Evolutionary conservation across 169 alveolate species (phyloP).

Genomic region (Cryptosporidium baileyi): DNA sequence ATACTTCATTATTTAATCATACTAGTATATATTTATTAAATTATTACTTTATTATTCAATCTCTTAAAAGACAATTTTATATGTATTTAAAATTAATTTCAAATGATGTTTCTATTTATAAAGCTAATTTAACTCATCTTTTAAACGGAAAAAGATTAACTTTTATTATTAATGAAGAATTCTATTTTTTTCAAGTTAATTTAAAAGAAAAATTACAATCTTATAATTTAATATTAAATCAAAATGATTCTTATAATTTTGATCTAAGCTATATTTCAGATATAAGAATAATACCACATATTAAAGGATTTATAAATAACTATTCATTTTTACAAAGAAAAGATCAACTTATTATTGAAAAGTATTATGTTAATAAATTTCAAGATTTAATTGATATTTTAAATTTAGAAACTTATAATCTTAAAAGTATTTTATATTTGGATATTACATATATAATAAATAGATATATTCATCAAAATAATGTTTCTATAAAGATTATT

Average conservation of each 20-base stretch:
- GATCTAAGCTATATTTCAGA: neutral
- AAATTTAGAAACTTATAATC: neutral
- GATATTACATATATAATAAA: slow-evolving; percentile 10
- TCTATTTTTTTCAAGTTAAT: neutral
- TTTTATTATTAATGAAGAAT: slow-evolving; percentile 19
- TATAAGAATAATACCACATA: neutral
- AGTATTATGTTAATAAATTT: neutral
- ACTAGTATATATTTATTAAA: slow-evolving; percentile 5
- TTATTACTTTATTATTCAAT: neutral
- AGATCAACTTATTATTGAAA: neutral
- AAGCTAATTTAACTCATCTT: neutral
- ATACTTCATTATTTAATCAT: too few relatives aligned
- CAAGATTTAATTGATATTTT: neutral
- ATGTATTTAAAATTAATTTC: neutral
- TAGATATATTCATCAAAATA: neutral
- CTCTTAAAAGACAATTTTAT: slow-evolving; percentile 25
- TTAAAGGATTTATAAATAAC: neutral
- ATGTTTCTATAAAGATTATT: neutral
- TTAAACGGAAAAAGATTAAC: neutral
- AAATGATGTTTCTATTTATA: neutral
- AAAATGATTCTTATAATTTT: neutral
- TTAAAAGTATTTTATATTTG: neutral
- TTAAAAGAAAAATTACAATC: neutral
- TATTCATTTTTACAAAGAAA: neutral
- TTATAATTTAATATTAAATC: neutral